phyloP scores from a whole-genome alignment of 2,329 filamentous ascomycete species.

The Blastomyces percursus region DNA sequence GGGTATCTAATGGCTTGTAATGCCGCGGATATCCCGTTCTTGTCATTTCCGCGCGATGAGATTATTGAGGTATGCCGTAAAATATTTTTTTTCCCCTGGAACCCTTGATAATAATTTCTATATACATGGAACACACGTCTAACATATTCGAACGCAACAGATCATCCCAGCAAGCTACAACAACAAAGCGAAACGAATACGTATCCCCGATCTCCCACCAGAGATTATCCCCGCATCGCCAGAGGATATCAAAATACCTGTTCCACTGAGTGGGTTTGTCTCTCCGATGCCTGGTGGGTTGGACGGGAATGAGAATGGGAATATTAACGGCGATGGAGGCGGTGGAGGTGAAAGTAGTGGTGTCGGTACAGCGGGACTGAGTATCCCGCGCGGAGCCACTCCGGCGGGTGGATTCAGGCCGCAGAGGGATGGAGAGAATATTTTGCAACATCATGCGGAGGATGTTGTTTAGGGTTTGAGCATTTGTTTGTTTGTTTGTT shows the following conservation, averaged over 20 bases:
- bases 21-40: conserved; percentile 80
- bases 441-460: conserved; percentile 36
- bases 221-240: conserved; percentile 65
- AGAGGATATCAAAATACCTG: conserved; percentile 69
- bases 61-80: conserved; percentile 64
- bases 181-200: conserved; percentile 84
- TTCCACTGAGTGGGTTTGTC: conserved; percentile 47
- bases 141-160: conserved; percentile 24
- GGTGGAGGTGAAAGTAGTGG: background rate
- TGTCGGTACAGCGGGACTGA: conserved; percentile 1
- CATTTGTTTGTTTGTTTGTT: too few relatives aligned
- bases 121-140: background rate
- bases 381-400: conserved; percentile 29
- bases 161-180: conserved; percentile 97
- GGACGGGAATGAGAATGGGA: conserved; percentile 22
- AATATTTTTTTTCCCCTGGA: background rate
- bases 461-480: conserved; percentile 29
- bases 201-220: conserved; percentile 58
- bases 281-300: conserved; percentile 36
- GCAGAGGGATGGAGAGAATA: conserved; percentile 34
- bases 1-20: conserved; percentile 98
- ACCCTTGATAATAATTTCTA: conserved; percentile 1
- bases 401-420: conserved; percentile 34
- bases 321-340: background rate
- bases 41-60: conserved; percentile 90